A percentile compares a stretch with the other conserved stretches of the same genome.
These are phyloP conservation scores for Centaurea solstitialis DNA, from an alignment of 129 eudicot genomes.

Conservation along the genomic window DNA sequence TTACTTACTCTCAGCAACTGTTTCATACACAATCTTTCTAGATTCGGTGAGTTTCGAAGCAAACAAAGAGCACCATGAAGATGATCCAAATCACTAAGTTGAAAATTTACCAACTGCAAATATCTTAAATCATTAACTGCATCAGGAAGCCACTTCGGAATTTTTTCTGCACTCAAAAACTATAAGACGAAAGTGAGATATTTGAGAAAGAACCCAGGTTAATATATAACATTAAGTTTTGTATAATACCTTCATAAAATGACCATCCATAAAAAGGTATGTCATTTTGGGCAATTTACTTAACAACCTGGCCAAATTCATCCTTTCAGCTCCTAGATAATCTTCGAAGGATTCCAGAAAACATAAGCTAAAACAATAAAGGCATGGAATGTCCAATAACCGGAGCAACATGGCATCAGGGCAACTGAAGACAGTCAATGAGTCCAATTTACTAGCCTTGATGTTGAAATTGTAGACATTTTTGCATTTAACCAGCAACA, in stretches of 20 bases:
- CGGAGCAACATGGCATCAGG: conserved; percentile 10
- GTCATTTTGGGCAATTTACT: background rate
- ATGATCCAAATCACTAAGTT: conserved; percentile 12
- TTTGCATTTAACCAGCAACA: background rate
- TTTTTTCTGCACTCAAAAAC: no score
- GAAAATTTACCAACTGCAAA: background rate
- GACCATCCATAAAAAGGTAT: background rate
- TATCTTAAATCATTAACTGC: background rate
- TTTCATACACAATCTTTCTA: background rate
- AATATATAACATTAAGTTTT: background rate
- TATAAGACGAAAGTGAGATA: no score
- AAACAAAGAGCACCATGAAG: conserved; percentile 21
- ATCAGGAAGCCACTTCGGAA: background rate
- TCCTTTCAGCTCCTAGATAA: background rate
- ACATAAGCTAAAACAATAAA: background rate
- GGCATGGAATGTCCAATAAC: conserved; percentile 1
- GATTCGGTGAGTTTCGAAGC: conserved; percentile 19
- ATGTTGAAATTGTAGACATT: conserved; percentile 20
- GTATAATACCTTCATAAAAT: conserved; percentile 11
- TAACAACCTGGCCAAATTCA: background rate
- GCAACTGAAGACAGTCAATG: background rate
- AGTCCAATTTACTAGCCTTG: background rate
- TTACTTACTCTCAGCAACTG: background rate
- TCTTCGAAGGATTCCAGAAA: background rate
- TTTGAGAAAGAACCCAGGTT: background rate